Evolutionary conservation across 148 eudicot genomes (phyloP), one percentile per base, ranked within the genome.

Genomic region (Spergularia marina): DNA sequence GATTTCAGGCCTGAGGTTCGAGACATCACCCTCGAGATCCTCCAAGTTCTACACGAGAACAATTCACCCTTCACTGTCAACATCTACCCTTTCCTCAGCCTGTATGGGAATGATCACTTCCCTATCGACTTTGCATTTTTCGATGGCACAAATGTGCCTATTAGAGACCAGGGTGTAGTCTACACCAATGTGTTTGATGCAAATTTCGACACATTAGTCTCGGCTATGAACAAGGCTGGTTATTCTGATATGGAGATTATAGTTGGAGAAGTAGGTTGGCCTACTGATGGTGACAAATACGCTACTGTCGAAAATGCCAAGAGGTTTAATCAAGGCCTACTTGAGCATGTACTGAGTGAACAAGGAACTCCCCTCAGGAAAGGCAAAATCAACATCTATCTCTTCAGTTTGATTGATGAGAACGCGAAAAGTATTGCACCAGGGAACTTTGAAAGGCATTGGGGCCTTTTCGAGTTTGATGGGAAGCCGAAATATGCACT

Each of bases 191-290:
- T 92, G 80, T 96, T 96, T 68, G 99, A 96, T 80, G 99, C 99
- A 34, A 96, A 92, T 78, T 88, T 88, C 1, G 99, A 96, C 76
- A 96, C 99, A 16, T 82, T 96, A 41, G 85, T 89, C 30, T 91
- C 86, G 85, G 85, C 99, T 3, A 53, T 96, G 74, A 84, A 49
- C 54, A 96, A 85, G 73, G 88, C 94, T 1, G 98, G 98, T 25
- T 92, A 78, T 65, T 88, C 97, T 49, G 95, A 92, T 13, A 82
- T 92, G 85, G 89, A 88, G 67, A 87, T 96, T 74, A 67, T 89
- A 16, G 84, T 96, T 2, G 99, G 99, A 49, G 99, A 96, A 79
- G 93, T 96, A 2, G 99, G 99, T n/a, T 96, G 99, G 99, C 99
- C 99, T 0, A 96, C 99, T 2, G 98, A 96, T 53, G 99, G 99